Evolutionary conservation across 148 eudicot species (phyloP), one percentile per base, ranked within the genome.

Genomic region (Chenopodium formosanum): DNA sequence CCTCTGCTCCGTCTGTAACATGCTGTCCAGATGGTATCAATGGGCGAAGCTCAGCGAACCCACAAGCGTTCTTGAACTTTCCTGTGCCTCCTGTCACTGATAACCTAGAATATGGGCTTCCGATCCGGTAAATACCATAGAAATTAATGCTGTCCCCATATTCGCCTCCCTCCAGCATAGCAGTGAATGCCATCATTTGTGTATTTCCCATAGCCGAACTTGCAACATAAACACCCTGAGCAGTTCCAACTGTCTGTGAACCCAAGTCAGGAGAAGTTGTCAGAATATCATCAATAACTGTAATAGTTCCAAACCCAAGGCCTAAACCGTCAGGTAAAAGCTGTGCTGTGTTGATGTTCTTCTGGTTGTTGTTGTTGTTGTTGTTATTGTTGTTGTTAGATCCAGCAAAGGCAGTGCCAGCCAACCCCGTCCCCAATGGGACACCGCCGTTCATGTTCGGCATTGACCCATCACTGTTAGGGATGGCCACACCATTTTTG

Each of bases 71-170:
- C 87, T 89, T 88, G 50, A 93, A 95, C 87, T 92, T 96, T 0
- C 99, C 99, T 0, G 98, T 96, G 7, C 99, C 98, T 31, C 99
- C 99, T 0, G 97, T 96, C 19, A 96, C 88, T 0, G 99, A 96
- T 73, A 96, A 74, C 47, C 89, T 85, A 0, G 98, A 96, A 89
- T 90, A 82, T 16, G 95, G 74, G 48, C 97, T 94, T 25, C 90
- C 94, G 65, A 96, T 94, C 89, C 72, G 91, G 65, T 86, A 96
- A n/a, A 96, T 94, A 1, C 98, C 98, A 52, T 91, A 96, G 80
- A 96, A 92, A 88, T 96, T 96, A 71, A 96, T 86, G 79, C 98
- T 96, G 74, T 96, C 99, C 0, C 98, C 99, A 63, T 92, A 96
- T 66, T 96, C 99, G 22, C 99, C 99, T 19, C 99, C 99, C 81